Evolutionary conservation across 306 rosid species (phyloP), one percentile per base, ranked within the genome.

Genomic region (Glycine soja): DNA sequence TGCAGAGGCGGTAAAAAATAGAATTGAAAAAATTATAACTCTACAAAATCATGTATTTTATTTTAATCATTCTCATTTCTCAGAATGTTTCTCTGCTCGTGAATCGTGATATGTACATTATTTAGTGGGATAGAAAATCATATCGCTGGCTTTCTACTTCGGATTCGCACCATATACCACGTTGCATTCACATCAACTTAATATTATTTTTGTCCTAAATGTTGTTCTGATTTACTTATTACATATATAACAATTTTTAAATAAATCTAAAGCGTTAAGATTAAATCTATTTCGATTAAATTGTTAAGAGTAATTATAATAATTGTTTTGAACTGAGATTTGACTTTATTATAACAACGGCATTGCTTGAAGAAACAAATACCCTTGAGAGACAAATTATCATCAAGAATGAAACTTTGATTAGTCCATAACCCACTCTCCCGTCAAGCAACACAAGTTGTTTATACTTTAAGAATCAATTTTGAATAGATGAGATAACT

Each of bases 321-420:
- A 50, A 57, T 42, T 59, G 4, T n/a, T 36, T 61, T 38, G 12
- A 11, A 2, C 15, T 64, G 15, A 68, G n/a, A 38, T 4, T 54
- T 18, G 42, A 48, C 85, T 77, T 69, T 69, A 40, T 69, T 69
- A 40, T 6, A 68, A 19, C 76, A 66, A 46, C 69, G 76, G n/a
- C 72, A 78, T 83, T 78, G 83, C 83, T 83, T 78, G 32, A 83
- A 83, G 72, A 34, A 53, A 53, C 75, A 72, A 64, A 51, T 52
- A 66, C 58, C n/a, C 74, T 15, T 40, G 40, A 72, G 30, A 24
- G 61, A 72, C 10, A 18, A 42, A 54, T 45, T 81, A 75, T 81
- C 13, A 3, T 10, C 30, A 6, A 4, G 2, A 72, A 50, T 58
- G 42, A 72, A 64, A 53, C 54, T 42, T 46, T 63, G 34, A 54